Base-by-base conservation (phyloP, 2,329 filamentous ascomycete species). In the Zymoseptoria crescenta region DNA sequence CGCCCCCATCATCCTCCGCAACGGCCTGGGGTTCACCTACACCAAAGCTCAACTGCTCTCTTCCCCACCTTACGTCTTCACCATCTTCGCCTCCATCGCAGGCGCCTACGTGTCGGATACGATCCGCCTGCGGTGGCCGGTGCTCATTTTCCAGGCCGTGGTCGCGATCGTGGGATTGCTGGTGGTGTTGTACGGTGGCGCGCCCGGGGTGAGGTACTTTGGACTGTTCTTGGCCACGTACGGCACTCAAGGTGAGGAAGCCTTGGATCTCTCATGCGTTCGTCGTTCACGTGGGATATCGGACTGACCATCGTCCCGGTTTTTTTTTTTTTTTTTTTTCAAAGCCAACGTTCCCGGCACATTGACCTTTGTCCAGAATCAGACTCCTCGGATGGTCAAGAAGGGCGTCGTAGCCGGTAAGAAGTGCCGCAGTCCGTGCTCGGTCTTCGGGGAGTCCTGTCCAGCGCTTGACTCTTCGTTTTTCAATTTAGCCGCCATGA, bases 171-270 rank as follows among this genome's bases (percentile, higher is more conserved):
- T 90, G 58, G 89, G 88, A 2, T 76, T 92, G 4, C 82, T 86
- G 24, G 83, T 92, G 69, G 86, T 91, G 77, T 88, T 88, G 48
- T 92, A 86, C 77, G 79, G 82, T 49, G 69, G 74, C 24, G 80
- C 74, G 63, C 67, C 83, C 2, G 78, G 71, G 1, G 82, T 85
- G 8, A 82, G 87, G 54, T 91, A 90, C 74, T 85, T 89, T 62
- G 88, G 88, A 56, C 80, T 90, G 58, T 92, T 91, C 75, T 76
- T 92, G 49, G 81, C 84, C 21, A 87, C 87, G 0, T 87, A 87
- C 0, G 89, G 88, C 8, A 84, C 86, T 63, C 90, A 91, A 28
- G 51, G 24, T 52, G 8, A 52, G 21, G 2, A 24, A 4, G n/a
- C n/a, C 24, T 24, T n/a, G 21, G 3, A 19, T 13, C 48, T 24